Percentiles rank a stretch among this genome's conserved stretches.
phyloP scores from a whole-genome alignment of 805 yeast species.

The Zygoascus tannicola region DNA sequence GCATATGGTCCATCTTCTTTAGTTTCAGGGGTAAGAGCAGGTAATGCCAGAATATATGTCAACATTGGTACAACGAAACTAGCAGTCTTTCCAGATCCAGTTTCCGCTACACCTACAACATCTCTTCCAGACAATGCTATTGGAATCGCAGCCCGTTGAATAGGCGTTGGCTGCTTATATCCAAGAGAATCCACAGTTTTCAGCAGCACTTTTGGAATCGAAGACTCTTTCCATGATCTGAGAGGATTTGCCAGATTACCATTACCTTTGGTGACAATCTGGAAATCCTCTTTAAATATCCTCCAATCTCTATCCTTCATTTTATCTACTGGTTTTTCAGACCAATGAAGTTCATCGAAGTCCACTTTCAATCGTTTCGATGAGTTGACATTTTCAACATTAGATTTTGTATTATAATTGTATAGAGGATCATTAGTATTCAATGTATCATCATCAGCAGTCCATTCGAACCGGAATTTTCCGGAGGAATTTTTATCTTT shows the following conservation, averaged over 20 bases:
- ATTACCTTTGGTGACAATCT: constrained; percentile 47
- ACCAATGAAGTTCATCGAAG: constrained; percentile 47
- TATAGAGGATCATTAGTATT: constrained; percentile 36
- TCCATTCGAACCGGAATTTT: constrained; percentile 63
- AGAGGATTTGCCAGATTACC: constrained; percentile 45
- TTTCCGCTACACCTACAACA: constrained; percentile 84
- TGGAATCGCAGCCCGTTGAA: constrained; percentile 85
- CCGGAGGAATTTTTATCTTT: constrained; percentile 11
- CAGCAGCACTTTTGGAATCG: constrained; percentile 36
- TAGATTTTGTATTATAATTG: constrained; percentile 16
- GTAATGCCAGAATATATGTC: constrained; percentile 41
- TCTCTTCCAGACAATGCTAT: constrained; percentile 51
- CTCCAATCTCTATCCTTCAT: constrained; percentile 90
- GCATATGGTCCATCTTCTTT: constrained; percentile 61
- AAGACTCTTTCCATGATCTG: constrained; percentile 63
- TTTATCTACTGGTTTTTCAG: constrained; percentile 46
- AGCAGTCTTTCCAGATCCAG: constrained; percentile 93
- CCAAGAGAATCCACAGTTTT: constrained; percentile 27
- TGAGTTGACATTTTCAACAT: constrained; percentile 4
- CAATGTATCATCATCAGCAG: constrained; percentile 56
- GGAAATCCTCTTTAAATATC: constrained; percentile 67
- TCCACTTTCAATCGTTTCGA: constrained; percentile 7
- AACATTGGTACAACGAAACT: constrained; percentile 71
- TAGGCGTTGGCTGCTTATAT: constrained; percentile 71
- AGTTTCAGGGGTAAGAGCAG: constrained; percentile 38